These are phyloP conservation scores for Athelia psychrophila DNA, from an alignment of 1,284 basidiomycete genomes.

Conservation along the genomic window DNA sequence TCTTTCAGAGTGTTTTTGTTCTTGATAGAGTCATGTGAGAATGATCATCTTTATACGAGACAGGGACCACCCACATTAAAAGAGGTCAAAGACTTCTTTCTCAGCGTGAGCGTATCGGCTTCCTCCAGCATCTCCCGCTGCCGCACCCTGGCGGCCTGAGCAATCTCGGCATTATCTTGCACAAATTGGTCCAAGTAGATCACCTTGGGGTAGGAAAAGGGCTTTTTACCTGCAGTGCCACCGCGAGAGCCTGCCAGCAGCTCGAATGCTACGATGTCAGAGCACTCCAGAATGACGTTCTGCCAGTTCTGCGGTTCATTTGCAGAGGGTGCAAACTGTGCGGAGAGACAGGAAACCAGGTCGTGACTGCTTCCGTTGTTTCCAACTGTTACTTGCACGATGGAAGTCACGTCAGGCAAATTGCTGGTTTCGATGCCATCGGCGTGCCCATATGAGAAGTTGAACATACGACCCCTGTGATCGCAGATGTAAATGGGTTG, in stretches of 20 bases:
- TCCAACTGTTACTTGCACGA: conserved; percentile 39
- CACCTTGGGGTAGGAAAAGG: conserved; percentile 58
- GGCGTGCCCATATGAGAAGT: conserved; percentile 33
- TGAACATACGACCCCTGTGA: conserved; percentile 18
- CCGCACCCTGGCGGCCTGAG: conserved; percentile 41
- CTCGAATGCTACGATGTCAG: conserved; percentile 61
- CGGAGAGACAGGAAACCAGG: conserved; percentile 58
- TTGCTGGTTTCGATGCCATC: conserved; percentile 25
- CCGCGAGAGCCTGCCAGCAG: conserved; percentile 24
- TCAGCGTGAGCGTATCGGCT: conserved; percentile 40
- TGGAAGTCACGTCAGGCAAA: conserved; percentile 30
- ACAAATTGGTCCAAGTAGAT: conserved; percentile 74
- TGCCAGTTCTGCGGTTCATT: conserved; percentile 25
- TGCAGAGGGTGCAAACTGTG: conserved; percentile 36
- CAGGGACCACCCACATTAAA: conserved; percentile 46
- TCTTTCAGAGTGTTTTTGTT: conserved; percentile 59
- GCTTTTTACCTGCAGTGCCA: conserved; percentile 34
- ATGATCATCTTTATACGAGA: neutral
- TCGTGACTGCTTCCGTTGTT: conserved; percentile 16
- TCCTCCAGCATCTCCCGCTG: conserved; percentile 47
- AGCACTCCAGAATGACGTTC: conserved; percentile 57
- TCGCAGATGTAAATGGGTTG: no score
- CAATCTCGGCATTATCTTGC: conserved; percentile 49
- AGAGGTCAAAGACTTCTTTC: conserved; percentile 45
- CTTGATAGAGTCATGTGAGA: conserved; percentile 29